Evolutionary conservation across 495 filamentous ascomycete genomes (phyloP).

Genomic region (Pseudevernia furfuracea): DNA sequence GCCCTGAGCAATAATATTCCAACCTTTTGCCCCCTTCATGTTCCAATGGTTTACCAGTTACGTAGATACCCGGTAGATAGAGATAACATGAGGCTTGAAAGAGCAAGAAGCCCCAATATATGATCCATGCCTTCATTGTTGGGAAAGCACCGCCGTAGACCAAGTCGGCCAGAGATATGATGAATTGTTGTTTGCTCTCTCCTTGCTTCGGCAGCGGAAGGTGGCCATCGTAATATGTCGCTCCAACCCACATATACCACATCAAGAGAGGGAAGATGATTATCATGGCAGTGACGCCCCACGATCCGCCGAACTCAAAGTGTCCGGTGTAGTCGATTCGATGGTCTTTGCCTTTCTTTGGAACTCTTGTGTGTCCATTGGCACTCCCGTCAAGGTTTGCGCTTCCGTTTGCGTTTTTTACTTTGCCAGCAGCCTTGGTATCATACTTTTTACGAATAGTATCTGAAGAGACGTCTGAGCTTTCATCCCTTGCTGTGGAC

Average conservation of each 20-base stretch:
- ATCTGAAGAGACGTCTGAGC: slow-evolving; percentile 13
- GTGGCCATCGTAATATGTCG: slow-evolving; percentile 80
- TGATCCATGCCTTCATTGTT: slow-evolving; percentile 67
- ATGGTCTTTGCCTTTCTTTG: slow-evolving; percentile 60
- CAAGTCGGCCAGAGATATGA: slow-evolving; percentile 55
- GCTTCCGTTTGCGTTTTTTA: slow-evolving; percentile 1
- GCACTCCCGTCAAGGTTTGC: slow-evolving; percentile 27
- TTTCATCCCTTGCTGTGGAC: slow-evolving; percentile 8
- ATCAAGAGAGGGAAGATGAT: slow-evolving; percentile 84
- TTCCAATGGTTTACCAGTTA: slow-evolving; percentile 76
- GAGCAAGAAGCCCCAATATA: slow-evolving; percentile 89
- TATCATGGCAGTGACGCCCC: slow-evolving; percentile 76
- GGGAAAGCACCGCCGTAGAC: slow-evolving; percentile 79
- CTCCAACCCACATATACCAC: slow-evolving; percentile 99
- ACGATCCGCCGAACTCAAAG: slow-evolving; percentile 83
- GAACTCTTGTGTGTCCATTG: slow-evolving; percentile 39
- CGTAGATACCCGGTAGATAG: slow-evolving; percentile 72
- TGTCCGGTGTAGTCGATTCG: slow-evolving; percentile 72
- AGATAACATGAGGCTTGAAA: slow-evolving; percentile 78
- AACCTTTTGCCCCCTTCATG: slow-evolving; percentile 77
- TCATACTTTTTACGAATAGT: not conserved
- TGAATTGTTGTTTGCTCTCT: slow-evolving; percentile 61
- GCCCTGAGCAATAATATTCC: slow-evolving; percentile 85
- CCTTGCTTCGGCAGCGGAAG: slow-evolving; percentile 60
- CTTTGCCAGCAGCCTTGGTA: not conserved